Percentiles rank a stretch among this genome's conserved stretches.
phyloP scores from a whole-genome alignment of 345 rosid species.

The Ceriops decandra region DNA sequence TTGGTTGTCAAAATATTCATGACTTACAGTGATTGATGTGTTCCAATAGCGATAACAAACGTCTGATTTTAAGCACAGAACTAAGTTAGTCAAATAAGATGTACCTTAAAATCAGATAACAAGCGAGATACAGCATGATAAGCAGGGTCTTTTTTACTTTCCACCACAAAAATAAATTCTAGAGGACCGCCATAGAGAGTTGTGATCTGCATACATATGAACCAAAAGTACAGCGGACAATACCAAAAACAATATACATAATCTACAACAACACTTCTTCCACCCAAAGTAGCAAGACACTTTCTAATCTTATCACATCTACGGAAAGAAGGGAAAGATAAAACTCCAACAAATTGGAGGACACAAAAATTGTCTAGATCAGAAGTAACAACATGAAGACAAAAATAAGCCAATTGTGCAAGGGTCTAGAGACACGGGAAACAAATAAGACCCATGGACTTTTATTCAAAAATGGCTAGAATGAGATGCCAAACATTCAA shows the following conservation, averaged over 20 bases:
- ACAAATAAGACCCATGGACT: background rate
- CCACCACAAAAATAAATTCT: constrained; percentile 86
- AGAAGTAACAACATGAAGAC: constrained; percentile 3
- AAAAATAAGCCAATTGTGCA: background rate
- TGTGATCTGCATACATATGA: constrained; percentile 59
- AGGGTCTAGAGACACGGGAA: constrained; percentile 1
- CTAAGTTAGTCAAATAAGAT: constrained; percentile 3
- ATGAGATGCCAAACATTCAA: background rate
- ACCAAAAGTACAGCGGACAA: constrained; percentile 11
- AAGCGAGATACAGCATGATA: constrained; percentile 65
- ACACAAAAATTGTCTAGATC: background rate
- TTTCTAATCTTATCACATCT: background rate
- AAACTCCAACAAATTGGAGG: background rate
- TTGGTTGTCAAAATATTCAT: background rate
- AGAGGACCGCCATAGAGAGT: constrained; percentile 97
- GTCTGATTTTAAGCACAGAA: background rate
- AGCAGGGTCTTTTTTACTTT: constrained; percentile 93
- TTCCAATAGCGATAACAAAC: background rate
- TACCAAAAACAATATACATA: background rate
- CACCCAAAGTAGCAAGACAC: background rate
- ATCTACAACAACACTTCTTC: background rate
- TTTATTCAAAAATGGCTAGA: background rate
- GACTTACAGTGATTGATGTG: background rate
- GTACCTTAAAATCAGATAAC: constrained; percentile 65
- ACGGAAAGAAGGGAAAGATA: background rate